Evolutionary conservation across 345 rosid species (phyloP).

Genomic region (Salix udensis): DNA sequence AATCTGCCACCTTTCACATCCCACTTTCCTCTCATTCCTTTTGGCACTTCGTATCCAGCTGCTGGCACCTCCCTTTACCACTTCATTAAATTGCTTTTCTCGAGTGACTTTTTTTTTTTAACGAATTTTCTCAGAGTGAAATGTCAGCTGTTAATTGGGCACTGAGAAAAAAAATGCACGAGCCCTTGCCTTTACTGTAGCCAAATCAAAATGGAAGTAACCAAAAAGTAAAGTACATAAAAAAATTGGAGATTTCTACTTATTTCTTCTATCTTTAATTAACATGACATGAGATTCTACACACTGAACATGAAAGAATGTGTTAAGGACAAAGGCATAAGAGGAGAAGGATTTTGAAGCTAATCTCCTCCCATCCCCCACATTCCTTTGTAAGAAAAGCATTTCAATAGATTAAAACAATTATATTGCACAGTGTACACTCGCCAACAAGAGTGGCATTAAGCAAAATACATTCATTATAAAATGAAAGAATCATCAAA

Average conservation of each 20-base stretch:
- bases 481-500: conserved; percentile 47
- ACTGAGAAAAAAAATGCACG: too few species aligned
- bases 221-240: too few species aligned
- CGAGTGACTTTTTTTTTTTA: too few species aligned
- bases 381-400: conserved; percentile 27
- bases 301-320: too few species aligned
- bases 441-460: conserved; percentile 13
- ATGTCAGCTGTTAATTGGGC: too few species aligned
- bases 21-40: neutral
- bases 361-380: conserved; percentile 7
- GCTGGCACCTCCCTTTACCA: too few species aligned
- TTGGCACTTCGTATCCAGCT: too few species aligned
- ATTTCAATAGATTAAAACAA: conserved; percentile 31
- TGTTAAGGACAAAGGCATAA: too few species aligned
- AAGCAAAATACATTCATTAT: conserved; percentile 33
- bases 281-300: conserved; percentile 7
- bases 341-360: conserved; percentile 1
- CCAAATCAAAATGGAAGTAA: too few species aligned
- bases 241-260: neutral
- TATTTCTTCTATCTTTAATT: conserved; percentile 25
- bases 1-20: conserved; percentile 28
- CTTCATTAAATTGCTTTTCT: too few species aligned
- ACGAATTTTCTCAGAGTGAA: too few species aligned
- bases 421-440: conserved; percentile 45
- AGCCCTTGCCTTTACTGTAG: too few species aligned